Conservation (phyloP, 2,329 filamentous ascomycete species). For the Helicocarpus griseus region DNA sequence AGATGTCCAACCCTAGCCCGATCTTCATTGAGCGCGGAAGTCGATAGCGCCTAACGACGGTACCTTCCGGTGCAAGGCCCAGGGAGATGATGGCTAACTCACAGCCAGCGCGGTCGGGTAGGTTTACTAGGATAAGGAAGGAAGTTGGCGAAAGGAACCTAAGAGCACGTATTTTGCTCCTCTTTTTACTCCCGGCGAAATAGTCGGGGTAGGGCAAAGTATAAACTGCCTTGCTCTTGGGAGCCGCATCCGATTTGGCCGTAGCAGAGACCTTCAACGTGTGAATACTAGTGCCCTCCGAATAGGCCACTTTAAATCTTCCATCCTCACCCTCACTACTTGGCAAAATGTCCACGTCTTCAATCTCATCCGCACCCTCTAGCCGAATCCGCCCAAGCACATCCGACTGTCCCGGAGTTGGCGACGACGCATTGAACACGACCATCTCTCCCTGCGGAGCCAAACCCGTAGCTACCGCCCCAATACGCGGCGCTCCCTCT, state of each 20-base stretch:
- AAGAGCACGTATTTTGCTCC: conserved; percentile 46
- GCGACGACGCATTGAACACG: conserved; percentile 60
- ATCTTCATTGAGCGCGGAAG: conserved; percentile 62
- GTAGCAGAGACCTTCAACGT: conserved; percentile 49
- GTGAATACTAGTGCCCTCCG: conserved; percentile 65
- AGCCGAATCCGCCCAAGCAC: conserved; percentile 46
- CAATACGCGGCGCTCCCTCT: conserved; percentile 53
- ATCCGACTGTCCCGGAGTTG: conserved; percentile 41
- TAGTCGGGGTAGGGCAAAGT: conserved; percentile 29
- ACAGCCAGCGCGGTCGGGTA: conserved; percentile 44
- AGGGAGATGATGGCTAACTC: conserved; percentile 43
- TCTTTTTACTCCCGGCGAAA: conserved; percentile 25
- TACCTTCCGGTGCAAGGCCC: conserved; percentile 26
- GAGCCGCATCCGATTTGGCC: conserved; percentile 31
- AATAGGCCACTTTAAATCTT: conserved; percentile 65
- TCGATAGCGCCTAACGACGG: conserved; percentile 42
- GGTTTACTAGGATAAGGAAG: conserved; percentile 48
- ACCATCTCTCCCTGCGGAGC: conserved; percentile 68
- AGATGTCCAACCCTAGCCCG: conserved; percentile 68
- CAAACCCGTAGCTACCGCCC: conserved; percentile 68
- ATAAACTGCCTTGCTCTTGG: conserved; percentile 28
- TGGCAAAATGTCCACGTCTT: conserved; percentile 34
- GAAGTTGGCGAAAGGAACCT: conserved; percentile 47
- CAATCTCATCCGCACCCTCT: conserved; percentile 42
- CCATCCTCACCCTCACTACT: conserved; percentile 18